Base-by-base conservation (phyloP, 2,329 filamentous ascomycete species). In the Nothopassalora personata region DNA sequence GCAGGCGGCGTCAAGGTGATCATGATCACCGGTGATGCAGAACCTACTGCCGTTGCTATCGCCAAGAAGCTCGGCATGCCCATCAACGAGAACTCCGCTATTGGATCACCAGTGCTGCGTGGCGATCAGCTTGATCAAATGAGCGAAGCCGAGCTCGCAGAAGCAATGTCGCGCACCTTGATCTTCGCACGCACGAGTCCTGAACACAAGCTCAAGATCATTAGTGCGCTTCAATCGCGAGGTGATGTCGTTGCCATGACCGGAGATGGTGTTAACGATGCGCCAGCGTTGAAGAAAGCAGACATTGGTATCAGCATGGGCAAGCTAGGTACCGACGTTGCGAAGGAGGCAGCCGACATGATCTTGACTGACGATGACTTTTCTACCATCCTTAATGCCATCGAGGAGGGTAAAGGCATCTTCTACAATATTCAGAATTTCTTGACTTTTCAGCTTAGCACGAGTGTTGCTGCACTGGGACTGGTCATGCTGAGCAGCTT, bases 371-470 rank as follows among this genome's bases (percentile, higher is more conserved):
- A 94, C 67, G 90, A 95, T 73, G 89, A 94, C 74, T 94, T 95
- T 73, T 90, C 88, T 0, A 94, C 90, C 5, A 99, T 99, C 63
- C 81, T 99, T 10, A 89, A 87, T 60, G 94, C 94, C 31, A 99
- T 99, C 62, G 94, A 99, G 74, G 94, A 99, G 77, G 95, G 94
- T 75, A 99, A 99, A 75, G 94, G 92, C 57, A 99, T 99, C 67
- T 99, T 99, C 77, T 96, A 94, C 82, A 99, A 99, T 74, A 97
- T 99, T 66, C 94, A 99, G 72, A 99, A 99, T 75, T 99, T 99
- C 77, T 83, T 99, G 64, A 97, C 94, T 0, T 99, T 99, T 76
- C 95, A 99, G 78, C 83, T 99, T 59, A 97, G 92, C 75, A 99
- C 94, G 51, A 97, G 91, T 72, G 94, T 95, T 19, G 94, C 95